Conservation (phyloP, 108 stramenopile species). For the Cyclotella atomus region DNA sequence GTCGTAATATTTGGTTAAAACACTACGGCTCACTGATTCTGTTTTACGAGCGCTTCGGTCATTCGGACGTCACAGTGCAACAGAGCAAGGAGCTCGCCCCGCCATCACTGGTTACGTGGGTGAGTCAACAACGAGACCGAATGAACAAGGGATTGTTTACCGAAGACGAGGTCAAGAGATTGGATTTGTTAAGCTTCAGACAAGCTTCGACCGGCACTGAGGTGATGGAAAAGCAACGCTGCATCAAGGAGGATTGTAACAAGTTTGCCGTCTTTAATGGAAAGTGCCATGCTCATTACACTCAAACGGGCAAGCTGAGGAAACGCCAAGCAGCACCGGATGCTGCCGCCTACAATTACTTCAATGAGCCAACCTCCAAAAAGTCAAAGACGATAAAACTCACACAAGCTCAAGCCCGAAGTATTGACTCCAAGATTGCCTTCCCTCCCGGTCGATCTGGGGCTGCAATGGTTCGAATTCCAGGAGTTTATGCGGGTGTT, state of each 20-base stretch:
- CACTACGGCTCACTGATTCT: slow-evolving; percentile 10
- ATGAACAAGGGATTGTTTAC: not conserved
- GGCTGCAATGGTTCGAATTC: too few species aligned
- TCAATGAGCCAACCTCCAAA: not conserved
- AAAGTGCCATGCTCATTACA: slow-evolving; percentile 8
- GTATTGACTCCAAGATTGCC: too few species aligned
- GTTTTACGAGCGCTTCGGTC: slow-evolving; percentile 2
- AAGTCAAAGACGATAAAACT: not conserved
- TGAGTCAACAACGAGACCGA: slow-evolving; percentile 1
- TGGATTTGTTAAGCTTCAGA: not conserved
- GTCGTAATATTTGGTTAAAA: not conserved
- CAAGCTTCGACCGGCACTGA: not conserved
- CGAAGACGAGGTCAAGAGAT: not conserved
- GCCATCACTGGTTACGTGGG: not conserved
- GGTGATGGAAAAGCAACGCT: not conserved
- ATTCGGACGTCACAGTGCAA: slow-evolving; percentile 7
- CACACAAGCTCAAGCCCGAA: not conserved
- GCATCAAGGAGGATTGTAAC: not conserved
- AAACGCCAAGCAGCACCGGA: slow-evolving; percentile 1
- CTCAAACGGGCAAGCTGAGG: not conserved
- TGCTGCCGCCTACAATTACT: not conserved
- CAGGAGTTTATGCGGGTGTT: too few species aligned
- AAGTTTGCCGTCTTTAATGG: slow-evolving; percentile 17
- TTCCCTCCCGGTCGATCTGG: too few species aligned
- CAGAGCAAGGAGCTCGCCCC: not conserved